Conservation (phyloP, 2,329 filamentous ascomycete genomes). For the Ascochyta fabae region DNA sequence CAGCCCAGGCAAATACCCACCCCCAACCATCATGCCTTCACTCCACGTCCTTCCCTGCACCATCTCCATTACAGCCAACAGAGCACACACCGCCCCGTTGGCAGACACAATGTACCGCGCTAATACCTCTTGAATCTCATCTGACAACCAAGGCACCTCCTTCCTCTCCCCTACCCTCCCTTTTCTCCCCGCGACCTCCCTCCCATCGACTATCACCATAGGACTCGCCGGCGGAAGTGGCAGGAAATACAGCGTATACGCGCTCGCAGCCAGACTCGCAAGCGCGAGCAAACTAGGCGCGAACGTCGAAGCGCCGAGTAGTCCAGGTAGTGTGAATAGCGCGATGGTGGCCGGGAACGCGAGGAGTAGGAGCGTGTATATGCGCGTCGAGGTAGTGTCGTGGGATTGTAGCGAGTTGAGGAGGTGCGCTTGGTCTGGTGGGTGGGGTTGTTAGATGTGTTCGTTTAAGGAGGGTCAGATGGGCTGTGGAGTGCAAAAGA, state of each 20-base stretch:
- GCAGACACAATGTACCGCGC: conserved; percentile 65
- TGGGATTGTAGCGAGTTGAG: conserved; percentile 43
- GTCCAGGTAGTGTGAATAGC: conserved; percentile 61
- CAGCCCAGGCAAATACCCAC: conserved; percentile 53
- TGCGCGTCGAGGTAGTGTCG: conserved; percentile 49
- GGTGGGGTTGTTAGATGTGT: conserved; percentile 1
- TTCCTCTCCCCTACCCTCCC: conserved; percentile 19
- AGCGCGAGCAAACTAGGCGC: conserved; percentile 64
- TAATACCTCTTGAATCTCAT: conserved; percentile 55
- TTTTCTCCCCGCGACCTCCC: conserved; percentile 10
- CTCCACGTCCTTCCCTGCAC: conserved; percentile 31
- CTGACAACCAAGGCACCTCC: conserved; percentile 33
- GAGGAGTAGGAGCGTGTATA: conserved; percentile 64
- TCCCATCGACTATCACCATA: background rate
- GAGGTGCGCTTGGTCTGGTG: conserved; percentile 38
- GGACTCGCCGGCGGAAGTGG: conserved; percentile 53
- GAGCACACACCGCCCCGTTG: conserved; percentile 63
- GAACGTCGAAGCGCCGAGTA: conserved; percentile 50
- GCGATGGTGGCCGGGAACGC: conserved; percentile 64
- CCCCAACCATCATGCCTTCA: conserved; percentile 40
- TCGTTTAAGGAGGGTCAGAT: background rate
- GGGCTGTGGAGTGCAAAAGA: background rate
- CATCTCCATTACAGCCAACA: conserved; percentile 55
- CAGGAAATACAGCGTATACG: conserved; percentile 65
- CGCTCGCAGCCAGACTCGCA: conserved; percentile 68